Evolutionary conservation across 805 yeast species (phyloP).

Genomic region (Starmera dryadoides): DNA sequence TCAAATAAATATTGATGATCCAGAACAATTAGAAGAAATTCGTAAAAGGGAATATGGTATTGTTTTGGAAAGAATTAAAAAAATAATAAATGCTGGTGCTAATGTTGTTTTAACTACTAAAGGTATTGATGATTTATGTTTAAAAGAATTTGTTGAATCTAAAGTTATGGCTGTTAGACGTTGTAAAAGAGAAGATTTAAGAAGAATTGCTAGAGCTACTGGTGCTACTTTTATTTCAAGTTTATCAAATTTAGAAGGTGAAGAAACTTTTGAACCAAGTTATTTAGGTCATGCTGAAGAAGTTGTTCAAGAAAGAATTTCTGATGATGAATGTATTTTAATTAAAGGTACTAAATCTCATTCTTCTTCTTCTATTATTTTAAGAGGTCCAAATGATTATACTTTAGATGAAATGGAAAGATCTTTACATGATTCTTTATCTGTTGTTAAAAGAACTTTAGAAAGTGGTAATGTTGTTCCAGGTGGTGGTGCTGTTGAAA

Average conservation of each 20-base stretch:
- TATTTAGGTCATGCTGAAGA: slow-evolving; percentile 93
- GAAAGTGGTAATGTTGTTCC: slow-evolving; percentile 95
- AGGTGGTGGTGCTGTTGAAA: slow-evolving; percentile 99
- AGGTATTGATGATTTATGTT: slow-evolving; percentile 96
- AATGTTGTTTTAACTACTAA: slow-evolving; percentile 93
- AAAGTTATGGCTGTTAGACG: slow-evolving; percentile 89
- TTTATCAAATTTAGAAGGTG: slow-evolving; percentile 87
- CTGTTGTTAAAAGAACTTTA: slow-evolving; percentile 91
- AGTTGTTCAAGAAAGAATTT: slow-evolving; percentile 78
- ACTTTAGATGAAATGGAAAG: slow-evolving; percentile 98
- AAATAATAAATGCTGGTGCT: slow-evolving; percentile 80
- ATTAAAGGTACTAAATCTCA: slow-evolving; percentile 91
- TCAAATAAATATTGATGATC: slow-evolving; percentile 93
- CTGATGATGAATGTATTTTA: slow-evolving; percentile 95
- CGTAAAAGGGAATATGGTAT: slow-evolving; percentile 86
- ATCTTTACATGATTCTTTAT: slow-evolving; percentile 87
- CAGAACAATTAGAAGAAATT: slow-evolving; percentile 93
- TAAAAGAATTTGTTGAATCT: slow-evolving; percentile 85
- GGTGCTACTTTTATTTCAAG: slow-evolving; percentile 88
- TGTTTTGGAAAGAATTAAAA: slow-evolving; percentile 59
- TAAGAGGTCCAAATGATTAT: slow-evolving; percentile 94
- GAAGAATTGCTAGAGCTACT: slow-evolving; percentile 95
- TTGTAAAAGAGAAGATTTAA: slow-evolving; percentile 91
- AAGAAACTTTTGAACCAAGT: slow-evolving; percentile 76
- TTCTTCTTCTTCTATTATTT: slow-evolving; percentile 82